Base-by-base conservation (phyloP, 768 basidiomycete genomes). In the Tricholoma saponaceum region DNA sequence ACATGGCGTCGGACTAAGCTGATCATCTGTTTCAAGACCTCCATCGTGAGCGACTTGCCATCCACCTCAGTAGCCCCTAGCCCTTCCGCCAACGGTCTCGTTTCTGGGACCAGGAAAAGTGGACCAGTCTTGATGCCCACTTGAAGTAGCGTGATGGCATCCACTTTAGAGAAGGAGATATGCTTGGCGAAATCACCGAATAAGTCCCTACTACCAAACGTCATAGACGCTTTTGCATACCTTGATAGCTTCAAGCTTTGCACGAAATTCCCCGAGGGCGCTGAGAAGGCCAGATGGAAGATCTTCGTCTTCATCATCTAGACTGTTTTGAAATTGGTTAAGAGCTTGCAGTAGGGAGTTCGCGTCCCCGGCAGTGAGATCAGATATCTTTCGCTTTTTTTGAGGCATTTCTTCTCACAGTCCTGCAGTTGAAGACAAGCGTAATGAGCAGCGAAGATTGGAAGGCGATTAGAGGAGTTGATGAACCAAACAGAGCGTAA, bases 1-100 rank as follows among this genome's bases (percentile, higher is more conserved):
- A 64, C 63, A 51, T 64, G 62, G 14, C 32, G 22, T 49, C 59
- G 47, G 25, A 63, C 58, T 28, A 64, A 57, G 13, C 30, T 43
- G 20, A 64, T 63, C 43, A 64, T 52, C n/a, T 50, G 9, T 51
- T 46, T 50, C 22, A 59, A 37, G 35, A 55, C 55, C 10, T 52
- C 59, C 30, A 62, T 35, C 18, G 32, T 35, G 8, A 43, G 41
- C 41, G 37, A n/a, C 37, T 39, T 39, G 37, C 37, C 37, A 39
- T 39, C 37, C 37, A 39, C 37, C 37, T 39, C 37, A 39, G 37
- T 39, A 39, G 37, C 5, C 37, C 37, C 37, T 39, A 39, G 16
- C 37, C 37, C 37, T 39, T 39, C 37, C 37, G 37, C n/a, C 37
- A 18, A 39, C 43, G 9, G 43, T 22, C 43, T 44, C 43, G 22